A percentile compares a stretch with the other conserved stretches of the same genome.
phyloP scores from a whole-genome alignment of 768 basidiomycete genomes.

The Mycena amicta region DNA sequence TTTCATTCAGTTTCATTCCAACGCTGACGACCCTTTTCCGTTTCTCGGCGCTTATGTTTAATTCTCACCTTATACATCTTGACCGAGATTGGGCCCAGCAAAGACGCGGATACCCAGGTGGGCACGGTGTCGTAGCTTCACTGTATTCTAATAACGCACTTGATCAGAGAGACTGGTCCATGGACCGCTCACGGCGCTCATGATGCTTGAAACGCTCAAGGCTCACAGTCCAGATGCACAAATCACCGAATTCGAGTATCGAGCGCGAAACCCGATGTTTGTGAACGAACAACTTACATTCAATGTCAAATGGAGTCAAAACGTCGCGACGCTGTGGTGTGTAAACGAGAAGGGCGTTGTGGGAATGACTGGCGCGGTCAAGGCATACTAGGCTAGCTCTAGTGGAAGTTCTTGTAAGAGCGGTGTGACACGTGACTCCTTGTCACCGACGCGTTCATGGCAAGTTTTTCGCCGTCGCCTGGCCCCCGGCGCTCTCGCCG shows the following conservation, averaged over 20 bases:
- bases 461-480: conserved; percentile 64
- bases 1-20: conserved; percentile 69
- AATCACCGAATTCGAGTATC: conserved; percentile 59
- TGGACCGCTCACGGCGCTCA: conserved; percentile 78
- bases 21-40: conserved; percentile 76
- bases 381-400: too few species aligned
- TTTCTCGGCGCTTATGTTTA: conserved; percentile 90
- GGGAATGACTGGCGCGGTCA: conserved; percentile 26
- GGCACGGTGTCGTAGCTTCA: conserved; percentile 16
- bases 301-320: conserved; percentile 34
- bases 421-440: conserved; percentile 2
- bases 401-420: conserved; percentile 4
- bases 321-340: conserved; percentile 41
- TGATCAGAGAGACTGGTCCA: conserved; percentile 75
- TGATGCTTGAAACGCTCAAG: conserved; percentile 67
- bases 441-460: conserved; percentile 40
- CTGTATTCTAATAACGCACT: not conserved
- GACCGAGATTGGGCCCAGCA: conserved; percentile 70
- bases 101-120: conserved; percentile 79
- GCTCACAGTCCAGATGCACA: conserved; percentile 49
- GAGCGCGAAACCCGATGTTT: conserved; percentile 56
- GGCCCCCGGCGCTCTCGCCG: conserved; percentile 57
- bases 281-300: conserved; percentile 43
- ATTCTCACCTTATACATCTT: conserved; percentile 82
- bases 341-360: conserved; percentile 32